phyloP scores from a whole-genome alignment of 768 basidiomycete species.

The Xerocomus spinulosus region DNA sequence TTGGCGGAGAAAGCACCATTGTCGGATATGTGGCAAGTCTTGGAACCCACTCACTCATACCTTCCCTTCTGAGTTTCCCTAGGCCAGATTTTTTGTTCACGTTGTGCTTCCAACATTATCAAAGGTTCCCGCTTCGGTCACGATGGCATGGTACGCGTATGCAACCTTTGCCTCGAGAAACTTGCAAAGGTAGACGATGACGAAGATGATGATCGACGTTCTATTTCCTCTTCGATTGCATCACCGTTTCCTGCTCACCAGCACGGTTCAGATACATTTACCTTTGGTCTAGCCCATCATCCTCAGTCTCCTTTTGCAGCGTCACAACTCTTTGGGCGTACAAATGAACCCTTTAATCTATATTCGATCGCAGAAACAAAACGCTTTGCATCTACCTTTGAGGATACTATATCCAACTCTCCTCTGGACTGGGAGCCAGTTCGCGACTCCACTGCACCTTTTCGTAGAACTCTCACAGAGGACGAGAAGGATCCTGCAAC shows the following conservation, averaged over 20 bases:
- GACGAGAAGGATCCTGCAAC: constrained; percentile 63
- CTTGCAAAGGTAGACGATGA: constrained; percentile 84
- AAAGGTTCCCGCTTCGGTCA: constrained; percentile 91
- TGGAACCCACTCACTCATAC: background rate
- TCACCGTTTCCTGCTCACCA: constrained; percentile 78
- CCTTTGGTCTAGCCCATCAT: constrained; percentile 41
- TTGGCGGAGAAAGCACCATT: constrained; percentile 95
- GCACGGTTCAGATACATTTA: constrained; percentile 46
- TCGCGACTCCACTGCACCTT: constrained; percentile 61
- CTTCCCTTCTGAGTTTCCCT: constrained; percentile 1
- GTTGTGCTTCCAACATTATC: constrained; percentile 95
- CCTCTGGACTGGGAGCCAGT: constrained; percentile 48
- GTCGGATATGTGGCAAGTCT: constrained; percentile 84
- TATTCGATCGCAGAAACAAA: constrained; percentile 81
- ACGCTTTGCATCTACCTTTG: constrained; percentile 49
- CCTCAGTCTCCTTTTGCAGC: constrained; percentile 87
- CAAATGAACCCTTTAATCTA: constrained; percentile 73
- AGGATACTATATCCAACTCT: constrained; percentile 49
- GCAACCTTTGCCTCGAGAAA: constrained; percentile 93
- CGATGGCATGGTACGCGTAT: constrained; percentile 93
- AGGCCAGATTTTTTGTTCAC: constrained; percentile 97
- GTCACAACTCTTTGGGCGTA: constrained; percentile 75
- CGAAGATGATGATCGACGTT: constrained; percentile 85
- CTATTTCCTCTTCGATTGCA: constrained; percentile 66
- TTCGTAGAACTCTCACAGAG: constrained; percentile 67